Conservation (phyloP, 179 eudicot genomes). For the Gypsophila paniculata region DNA sequence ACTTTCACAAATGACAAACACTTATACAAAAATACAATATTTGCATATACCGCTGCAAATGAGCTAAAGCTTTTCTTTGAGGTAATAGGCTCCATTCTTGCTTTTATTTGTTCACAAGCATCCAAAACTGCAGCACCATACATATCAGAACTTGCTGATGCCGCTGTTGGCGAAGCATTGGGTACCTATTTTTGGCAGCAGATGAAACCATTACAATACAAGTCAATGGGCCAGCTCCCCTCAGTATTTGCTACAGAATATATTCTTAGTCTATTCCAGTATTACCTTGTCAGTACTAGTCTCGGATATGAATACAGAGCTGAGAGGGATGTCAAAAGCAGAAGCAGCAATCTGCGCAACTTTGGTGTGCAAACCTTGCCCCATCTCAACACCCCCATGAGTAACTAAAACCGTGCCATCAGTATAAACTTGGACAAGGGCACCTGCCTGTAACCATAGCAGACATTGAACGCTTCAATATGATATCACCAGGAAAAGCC, state of each 20-base stretch:
- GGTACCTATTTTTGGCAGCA: slow-evolving; percentile 56
- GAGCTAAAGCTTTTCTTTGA: slow-evolving; percentile 49
- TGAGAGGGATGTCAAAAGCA: slow-evolving; percentile 77
- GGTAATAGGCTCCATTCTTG: slow-evolving; percentile 82
- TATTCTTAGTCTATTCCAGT: background rate
- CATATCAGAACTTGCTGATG: slow-evolving; percentile 97
- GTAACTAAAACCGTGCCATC: slow-evolving; percentile 97
- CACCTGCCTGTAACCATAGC: slow-evolving; percentile 69
- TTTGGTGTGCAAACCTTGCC: slow-evolving; percentile 98
- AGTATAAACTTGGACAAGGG: slow-evolving; percentile 95
- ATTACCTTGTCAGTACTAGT: slow-evolving; percentile 98
- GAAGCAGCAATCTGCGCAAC: slow-evolving; percentile 99
- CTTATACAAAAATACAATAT: background rate
- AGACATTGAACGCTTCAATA: slow-evolving; percentile 7
- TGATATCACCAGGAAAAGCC: background rate
- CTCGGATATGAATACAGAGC: slow-evolving; percentile 89
- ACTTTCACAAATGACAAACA: background rate
- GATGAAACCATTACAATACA: background rate
- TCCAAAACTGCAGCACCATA: slow-evolving; percentile 96
- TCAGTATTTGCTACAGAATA: too few relatives aligned
- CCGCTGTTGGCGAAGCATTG: slow-evolving; percentile 96
- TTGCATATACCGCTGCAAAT: slow-evolving; percentile 64
- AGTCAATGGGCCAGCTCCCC: background rate
- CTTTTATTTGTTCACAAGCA: slow-evolving; percentile 91
- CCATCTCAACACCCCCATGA: slow-evolving; percentile 99